phyloP scores from a whole-genome alignment of 176 grass and related monocot species.

The Carex pumila region DNA sequence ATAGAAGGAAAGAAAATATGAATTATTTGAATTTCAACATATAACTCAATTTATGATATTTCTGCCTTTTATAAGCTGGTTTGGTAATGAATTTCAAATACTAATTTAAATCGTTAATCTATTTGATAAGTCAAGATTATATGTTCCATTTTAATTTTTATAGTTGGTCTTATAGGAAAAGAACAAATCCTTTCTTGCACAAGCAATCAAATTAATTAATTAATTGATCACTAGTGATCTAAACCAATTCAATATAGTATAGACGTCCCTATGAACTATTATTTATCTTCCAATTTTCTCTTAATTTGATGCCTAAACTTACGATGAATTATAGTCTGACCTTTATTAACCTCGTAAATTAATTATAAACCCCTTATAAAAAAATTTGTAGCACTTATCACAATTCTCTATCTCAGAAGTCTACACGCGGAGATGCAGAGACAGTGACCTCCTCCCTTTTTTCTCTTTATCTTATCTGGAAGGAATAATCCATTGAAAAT shows the following conservation, averaged over 20 bases:
- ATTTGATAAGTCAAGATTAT: too few species aligned
- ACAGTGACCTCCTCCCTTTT: not conserved
- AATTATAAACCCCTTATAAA: not conserved
- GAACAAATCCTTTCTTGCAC: not conserved
- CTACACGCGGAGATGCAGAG: constrained; percentile 3
- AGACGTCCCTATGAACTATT: not conserved
- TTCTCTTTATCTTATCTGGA: not conserved
- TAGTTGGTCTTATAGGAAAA: too few species aligned
- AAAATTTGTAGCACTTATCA: not conserved
- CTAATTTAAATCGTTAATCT: too few species aligned
- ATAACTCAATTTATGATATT: too few species aligned
- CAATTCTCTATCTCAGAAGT: constrained; percentile 12
- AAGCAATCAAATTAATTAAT: not conserved
- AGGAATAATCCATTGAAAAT: not conserved
- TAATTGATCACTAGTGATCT: not conserved
- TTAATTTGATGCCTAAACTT: not conserved
- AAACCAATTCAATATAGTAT: not conserved
- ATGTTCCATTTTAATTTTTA: too few species aligned
- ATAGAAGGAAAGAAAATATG: too few species aligned
- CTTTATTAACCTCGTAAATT: not conserved
- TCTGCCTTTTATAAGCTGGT: too few species aligned
- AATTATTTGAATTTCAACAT: too few species aligned
- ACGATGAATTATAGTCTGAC: not conserved
- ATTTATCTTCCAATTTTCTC: not conserved
- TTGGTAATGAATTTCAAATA: too few species aligned